Evolutionary conservation across 257 asterid species (phyloP), one percentile per base, ranked within the genome.

Genomic region (Nicotiana noctiflora): DNA sequence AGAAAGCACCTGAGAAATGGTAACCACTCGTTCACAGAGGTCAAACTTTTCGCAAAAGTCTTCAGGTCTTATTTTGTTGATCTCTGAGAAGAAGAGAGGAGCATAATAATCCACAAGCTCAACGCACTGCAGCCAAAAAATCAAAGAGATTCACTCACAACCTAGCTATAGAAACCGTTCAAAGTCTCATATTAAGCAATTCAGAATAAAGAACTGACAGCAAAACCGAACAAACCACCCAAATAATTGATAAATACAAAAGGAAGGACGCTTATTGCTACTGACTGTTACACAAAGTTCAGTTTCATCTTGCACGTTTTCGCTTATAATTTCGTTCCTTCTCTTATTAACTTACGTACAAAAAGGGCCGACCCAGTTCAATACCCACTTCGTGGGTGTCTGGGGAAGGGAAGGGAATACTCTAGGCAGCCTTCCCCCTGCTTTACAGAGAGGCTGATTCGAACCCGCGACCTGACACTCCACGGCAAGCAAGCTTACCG

Each of bases 81-180:
- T 85, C 91, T 91, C 95, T 70, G 86, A 72, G 92, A 96, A 96
- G 80, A 96, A 90, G 46, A 94, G 92, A 84, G 96, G 94, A 64
- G 93, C 98, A 79, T 94, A 96, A 76, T 91, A 91, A 80, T 94
- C 94, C 92, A 96, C 98, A 91, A 96, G 87, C 57, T 89, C 56
- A 44, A 82, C 75, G 85, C 99, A 96, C 99, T 96, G 93, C 82
- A 85, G 84, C 60, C 53, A 77, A 34, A 84, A 70, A 49, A 11
- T 59, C 23, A 64, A 70, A 82, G 55, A 77, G 80, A 79, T 52
- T 46, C 10, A 59, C 57, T n/a, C 61, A 18, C 13, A 60, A 78
- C 61, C 72, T 75, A 12, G 51, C 53, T 46, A 70, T 3, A 64
- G 18, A 29, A 82, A 27, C 8, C 7, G 7, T 34, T 40, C 1